These are phyloP conservation scores for Debaryomyces psychrophilus DNA, from an alignment of 1,139 yeast genomes.

Conservation along the genomic window DNA sequence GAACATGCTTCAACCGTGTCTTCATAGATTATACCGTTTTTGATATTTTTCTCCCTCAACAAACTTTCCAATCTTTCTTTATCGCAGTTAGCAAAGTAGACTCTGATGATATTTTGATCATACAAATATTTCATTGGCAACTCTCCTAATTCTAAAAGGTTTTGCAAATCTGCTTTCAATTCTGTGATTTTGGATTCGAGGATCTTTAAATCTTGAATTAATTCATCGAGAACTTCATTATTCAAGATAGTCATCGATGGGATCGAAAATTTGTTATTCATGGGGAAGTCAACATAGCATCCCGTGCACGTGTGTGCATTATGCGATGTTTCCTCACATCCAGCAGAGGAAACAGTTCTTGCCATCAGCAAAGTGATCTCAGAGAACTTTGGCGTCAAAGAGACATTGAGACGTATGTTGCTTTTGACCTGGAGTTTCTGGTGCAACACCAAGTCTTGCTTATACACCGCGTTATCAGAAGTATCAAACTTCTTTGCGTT, in stretches of 20 bases:
- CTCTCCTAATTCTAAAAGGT: conserved; percentile 51
- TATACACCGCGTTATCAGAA: background rate
- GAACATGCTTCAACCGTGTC: conserved; percentile 19
- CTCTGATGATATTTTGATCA: conserved; percentile 42
- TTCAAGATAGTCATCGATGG: conserved; percentile 57
- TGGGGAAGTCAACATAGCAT: conserved; percentile 55
- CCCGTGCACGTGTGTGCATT: conserved; percentile 31
- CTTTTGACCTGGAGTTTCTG: conserved; percentile 5
- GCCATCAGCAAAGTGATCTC: conserved; percentile 42
- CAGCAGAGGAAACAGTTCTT: conserved; percentile 32
- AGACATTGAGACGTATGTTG: conserved; percentile 25
- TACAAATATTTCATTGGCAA: conserved; percentile 48
- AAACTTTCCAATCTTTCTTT: conserved; percentile 50
- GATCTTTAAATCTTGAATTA: conserved; percentile 36
- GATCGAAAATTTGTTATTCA: conserved; percentile 41
- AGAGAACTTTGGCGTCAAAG: conserved; percentile 41
- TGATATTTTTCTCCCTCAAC: conserved; percentile 52
- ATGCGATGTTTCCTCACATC: conserved; percentile 22
- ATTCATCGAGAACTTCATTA: conserved; percentile 47
- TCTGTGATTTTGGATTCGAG: conserved; percentile 39
- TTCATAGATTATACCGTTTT: conserved; percentile 51
- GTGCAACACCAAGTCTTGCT: conserved; percentile 3
- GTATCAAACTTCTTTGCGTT: background rate
- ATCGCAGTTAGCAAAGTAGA: conserved; percentile 64
- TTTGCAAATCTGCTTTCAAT: conserved; percentile 38